Conservation (phyloP, 2,329 filamentous ascomycete genomes). For the Bipolaris sorokiniana region DNA sequence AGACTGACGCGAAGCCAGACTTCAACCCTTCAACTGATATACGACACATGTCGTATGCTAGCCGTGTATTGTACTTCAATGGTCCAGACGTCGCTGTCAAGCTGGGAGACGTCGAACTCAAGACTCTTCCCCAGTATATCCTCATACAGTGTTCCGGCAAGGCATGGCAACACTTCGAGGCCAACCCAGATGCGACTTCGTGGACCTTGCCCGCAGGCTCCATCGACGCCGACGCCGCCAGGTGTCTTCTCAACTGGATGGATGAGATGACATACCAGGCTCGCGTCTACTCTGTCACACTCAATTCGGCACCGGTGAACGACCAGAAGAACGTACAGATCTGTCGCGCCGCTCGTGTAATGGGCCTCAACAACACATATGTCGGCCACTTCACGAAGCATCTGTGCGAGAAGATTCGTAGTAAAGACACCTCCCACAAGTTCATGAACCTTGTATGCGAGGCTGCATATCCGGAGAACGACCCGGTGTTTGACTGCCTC, state of each 20-base stretch:
- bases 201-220: constrained; percentile 23
- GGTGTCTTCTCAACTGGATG: constrained; percentile 32
- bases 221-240: constrained; percentile 27
- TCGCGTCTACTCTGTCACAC: constrained; percentile 32
- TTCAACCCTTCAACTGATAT: constrained; percentile 24
- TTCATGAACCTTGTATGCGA: constrained; percentile 30
- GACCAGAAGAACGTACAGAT: constrained; percentile 34
- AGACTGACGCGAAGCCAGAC: constrained; percentile 13
- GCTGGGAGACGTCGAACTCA: constrained; percentile 23
- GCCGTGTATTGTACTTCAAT: constrained; percentile 30
- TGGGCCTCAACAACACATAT: constrained; percentile 40
- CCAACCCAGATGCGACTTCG: constrained; percentile 17
- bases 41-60: constrained; percentile 27
- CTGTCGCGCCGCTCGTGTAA: constrained; percentile 30
- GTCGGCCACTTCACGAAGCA: constrained; percentile 40
- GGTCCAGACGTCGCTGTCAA: constrained; percentile 30
- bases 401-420: constrained; percentile 38
- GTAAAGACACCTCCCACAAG: constrained; percentile 13
- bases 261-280: constrained; percentile 29
- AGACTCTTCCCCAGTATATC: constrained; percentile 30
- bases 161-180: constrained; percentile 29
- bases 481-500: constrained; percentile 39
- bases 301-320: constrained; percentile 20
- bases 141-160: constrained; percentile 38
- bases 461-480: constrained; percentile 24